Percentiles rank a stretch among this genome's conserved stretches.
These are phyloP conservation scores for Lentinula boryana DNA, from an alignment of 768 basidiomycete genomes.

Conservation along the genomic window DNA sequence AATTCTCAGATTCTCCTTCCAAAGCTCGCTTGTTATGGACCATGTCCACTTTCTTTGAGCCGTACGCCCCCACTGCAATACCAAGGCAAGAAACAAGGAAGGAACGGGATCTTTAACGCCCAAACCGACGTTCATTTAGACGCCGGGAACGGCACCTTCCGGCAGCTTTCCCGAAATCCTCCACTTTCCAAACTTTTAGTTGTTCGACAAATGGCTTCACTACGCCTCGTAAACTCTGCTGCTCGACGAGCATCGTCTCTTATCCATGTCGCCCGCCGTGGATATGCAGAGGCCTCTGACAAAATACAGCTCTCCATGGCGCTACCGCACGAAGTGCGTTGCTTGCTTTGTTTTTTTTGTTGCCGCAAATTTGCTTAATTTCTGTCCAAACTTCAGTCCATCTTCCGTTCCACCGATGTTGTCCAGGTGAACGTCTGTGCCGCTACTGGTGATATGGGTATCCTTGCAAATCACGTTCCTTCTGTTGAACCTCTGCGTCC, in stretches of 20 bases:
- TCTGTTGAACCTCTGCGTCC: constrained; percentile 95
- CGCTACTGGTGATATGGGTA: constrained; percentile 97
- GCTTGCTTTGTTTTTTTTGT: constrained; percentile 3
- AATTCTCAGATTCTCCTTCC: neutral
- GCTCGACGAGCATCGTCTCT: constrained; percentile 52
- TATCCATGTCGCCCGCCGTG: constrained; percentile 57
- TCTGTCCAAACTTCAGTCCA: constrained; percentile 45
- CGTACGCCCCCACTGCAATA: neutral
- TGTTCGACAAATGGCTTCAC: constrained; percentile 52
- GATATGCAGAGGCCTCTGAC: constrained; percentile 88
- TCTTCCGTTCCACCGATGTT: constrained; percentile 88
- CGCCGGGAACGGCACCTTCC: neutral
- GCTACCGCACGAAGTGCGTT: constrained; percentile 88
- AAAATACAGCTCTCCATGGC: constrained; percentile 91
- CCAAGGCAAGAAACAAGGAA: neutral
- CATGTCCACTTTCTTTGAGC: neutral
- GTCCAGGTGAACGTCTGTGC: constrained; percentile 95
- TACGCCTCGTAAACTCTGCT: constrained; percentile 63
- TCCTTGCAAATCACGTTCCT: constrained; percentile 97
- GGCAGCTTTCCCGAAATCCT: neutral
- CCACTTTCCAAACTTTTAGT: constrained; percentile 18
- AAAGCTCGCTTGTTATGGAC: neutral
- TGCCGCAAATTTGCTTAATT: neutral
- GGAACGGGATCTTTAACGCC: neutral
- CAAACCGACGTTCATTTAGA: neutral